These are phyloP conservation scores for Aspergillus affinis DNA, from an alignment of 495 filamentous ascomycete genomes.

Conservation along the genomic window DNA sequence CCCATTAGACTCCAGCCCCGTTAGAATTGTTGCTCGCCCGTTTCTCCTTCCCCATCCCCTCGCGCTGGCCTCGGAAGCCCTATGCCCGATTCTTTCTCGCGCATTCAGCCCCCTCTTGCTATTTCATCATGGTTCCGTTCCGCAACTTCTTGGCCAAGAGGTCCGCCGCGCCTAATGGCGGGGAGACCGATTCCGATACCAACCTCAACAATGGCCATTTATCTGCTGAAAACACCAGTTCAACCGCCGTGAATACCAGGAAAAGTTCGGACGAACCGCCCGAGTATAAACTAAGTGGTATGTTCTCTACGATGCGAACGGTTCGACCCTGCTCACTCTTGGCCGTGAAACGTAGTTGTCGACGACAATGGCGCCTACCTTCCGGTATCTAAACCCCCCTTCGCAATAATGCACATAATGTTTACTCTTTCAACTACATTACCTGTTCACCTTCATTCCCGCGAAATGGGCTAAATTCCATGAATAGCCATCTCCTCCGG, in stretches of 20 bases:
- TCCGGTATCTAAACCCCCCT: constrained; percentile 58
- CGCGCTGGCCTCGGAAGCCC: not conserved
- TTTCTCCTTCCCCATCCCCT: not conserved
- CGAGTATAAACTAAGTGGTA: constrained; percentile 85
- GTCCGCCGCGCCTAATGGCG: constrained; percentile 45
- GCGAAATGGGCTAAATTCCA: constrained; percentile 20
- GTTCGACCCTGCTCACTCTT: constrained; percentile 6
- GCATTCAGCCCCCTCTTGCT: not conserved
- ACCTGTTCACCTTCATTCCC: not conserved
- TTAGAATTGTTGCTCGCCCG: constrained; percentile 8
- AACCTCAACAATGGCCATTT: constrained; percentile 52
- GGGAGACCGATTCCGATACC: constrained; percentile 44
- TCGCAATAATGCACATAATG: too few species aligned
- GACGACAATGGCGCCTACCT: constrained; percentile 97
- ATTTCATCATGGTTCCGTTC: constrained; percentile 62
- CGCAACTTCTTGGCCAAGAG: constrained; percentile 71
- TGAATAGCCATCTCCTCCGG: constrained; percentile 79
- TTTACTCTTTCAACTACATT: constrained; percentile 2
- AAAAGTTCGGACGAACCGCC: constrained; percentile 59
- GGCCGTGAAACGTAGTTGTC: constrained; percentile 62
- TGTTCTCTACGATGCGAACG: constrained; percentile 19
- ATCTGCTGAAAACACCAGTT: constrained; percentile 35
- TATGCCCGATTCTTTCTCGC: not conserved
- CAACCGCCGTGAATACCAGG: constrained; percentile 57
- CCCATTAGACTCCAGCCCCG: not conserved